These are phyloP conservation scores for Lophiotrema nucula DNA, from an alignment of 495 filamentous ascomycete species.

Conservation along the genomic window DNA sequence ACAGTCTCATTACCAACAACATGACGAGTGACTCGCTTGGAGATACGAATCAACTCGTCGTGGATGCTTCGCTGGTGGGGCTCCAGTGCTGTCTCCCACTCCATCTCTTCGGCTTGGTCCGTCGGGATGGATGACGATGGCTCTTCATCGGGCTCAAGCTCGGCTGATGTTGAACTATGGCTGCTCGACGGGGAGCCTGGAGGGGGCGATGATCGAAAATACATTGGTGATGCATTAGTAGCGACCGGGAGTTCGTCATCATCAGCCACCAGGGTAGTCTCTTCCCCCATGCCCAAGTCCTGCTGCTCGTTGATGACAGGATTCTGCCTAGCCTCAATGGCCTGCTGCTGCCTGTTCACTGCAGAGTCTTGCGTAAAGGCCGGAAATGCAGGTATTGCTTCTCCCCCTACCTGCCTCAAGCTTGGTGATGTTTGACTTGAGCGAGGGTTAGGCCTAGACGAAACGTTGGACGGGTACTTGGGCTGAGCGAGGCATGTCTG, in stretches of 20 bases:
- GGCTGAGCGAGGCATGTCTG: too few relatives aligned
- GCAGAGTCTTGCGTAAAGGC: not conserved
- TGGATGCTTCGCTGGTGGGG: constrained; percentile 25
- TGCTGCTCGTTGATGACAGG: too few relatives aligned
- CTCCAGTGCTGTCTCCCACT: constrained; percentile 28
- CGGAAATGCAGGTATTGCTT: too few relatives aligned
- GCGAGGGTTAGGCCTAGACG: too few relatives aligned
- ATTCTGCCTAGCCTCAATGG: not conserved
- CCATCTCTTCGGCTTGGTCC: constrained; percentile 21
- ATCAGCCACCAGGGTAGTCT: constrained; percentile 21
- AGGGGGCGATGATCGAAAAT: constrained; percentile 22
- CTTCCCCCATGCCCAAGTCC: constrained; percentile 3
- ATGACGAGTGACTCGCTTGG: constrained; percentile 16
- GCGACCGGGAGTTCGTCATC: not conserved
- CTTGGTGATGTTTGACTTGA: too few relatives aligned
- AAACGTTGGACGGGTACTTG: too few relatives aligned
- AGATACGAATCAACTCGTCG: constrained; percentile 19
- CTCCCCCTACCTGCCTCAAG: too few relatives aligned
- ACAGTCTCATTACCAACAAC: constrained; percentile 29
- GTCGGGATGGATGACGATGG: not conserved
- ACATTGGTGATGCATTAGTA: not conserved
- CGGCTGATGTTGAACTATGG: constrained; percentile 33
- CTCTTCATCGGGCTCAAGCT: not conserved
- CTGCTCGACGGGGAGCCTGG: constrained; percentile 8
- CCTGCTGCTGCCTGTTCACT: not conserved